Evolutionary conservation across 257 asterid species (phyloP).

Genomic region (Gentiana dahurica): DNA sequence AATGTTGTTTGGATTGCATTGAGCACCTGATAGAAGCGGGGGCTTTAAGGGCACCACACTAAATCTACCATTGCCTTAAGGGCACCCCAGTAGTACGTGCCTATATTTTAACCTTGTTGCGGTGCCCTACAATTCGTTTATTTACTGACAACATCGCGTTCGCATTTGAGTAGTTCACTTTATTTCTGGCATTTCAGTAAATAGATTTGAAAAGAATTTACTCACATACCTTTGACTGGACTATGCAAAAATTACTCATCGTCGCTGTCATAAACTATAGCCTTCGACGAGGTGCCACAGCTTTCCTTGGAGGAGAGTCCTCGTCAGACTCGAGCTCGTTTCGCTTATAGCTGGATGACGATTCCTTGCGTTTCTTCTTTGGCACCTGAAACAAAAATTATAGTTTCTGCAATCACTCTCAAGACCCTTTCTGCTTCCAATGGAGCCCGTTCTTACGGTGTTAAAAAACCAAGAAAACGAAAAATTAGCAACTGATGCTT

Average conservation of each 20-base stretch:
- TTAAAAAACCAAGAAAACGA: conserved; percentile 1
- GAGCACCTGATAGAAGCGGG: not conserved
- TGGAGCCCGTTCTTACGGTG: conserved; percentile 1
- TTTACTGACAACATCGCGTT: not conserved
- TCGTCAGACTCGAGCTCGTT: conserved; percentile 86
- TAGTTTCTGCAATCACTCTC: conserved; percentile 2
- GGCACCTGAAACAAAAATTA: conserved; percentile 43
- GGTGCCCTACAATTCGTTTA: too few species aligned
- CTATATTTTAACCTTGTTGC: too few species aligned
- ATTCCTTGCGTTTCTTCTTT: conserved; percentile 48
- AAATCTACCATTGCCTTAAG: too few species aligned
- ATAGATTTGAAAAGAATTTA: not conserved
- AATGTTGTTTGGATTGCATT: not conserved
- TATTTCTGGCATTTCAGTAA: not conserved
- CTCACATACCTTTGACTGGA: conserved; percentile 8
- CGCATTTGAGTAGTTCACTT: not conserved
- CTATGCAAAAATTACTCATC: conserved; percentile 40
- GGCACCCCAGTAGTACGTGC: too few species aligned
- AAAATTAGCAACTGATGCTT: conserved; percentile 14
- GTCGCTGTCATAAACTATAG: conserved; percentile 79
- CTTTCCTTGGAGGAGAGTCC: conserved; percentile 84
- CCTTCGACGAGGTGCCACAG: conserved; percentile 73
- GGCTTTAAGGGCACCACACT: not conserved
- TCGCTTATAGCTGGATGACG: conserved; percentile 53
- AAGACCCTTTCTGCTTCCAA: conserved; percentile 1